Base-by-base conservation (phyloP, 2,329 filamentous ascomycete genomes). In the Thelonectria blattea region DNA sequence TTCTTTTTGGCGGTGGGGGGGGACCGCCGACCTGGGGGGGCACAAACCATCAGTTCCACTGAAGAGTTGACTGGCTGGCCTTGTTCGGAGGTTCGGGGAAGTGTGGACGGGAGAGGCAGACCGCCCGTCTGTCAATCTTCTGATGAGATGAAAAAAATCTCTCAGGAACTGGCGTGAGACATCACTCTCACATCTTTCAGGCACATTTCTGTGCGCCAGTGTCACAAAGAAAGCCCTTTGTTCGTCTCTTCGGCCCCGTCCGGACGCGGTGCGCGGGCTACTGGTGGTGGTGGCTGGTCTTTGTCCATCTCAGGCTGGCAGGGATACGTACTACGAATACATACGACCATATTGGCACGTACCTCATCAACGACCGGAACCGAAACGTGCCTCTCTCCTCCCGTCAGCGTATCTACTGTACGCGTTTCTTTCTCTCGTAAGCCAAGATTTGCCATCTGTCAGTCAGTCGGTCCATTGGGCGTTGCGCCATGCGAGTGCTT, bases 31-130 rank as follows among this genome's bases (percentile, higher is more conserved):
- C 60, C 66, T 65, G 57, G 54, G 57, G 46, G 18, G 52, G 56
- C 60, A 66, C 64, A 69, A 59, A 57, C 65, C 61, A 69, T 58
- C 52, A 42, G 54, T 61, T 66, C 67, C 62, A 68, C 65, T 47
- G 39, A 47, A 37, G 34, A 14, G 22, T 24, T 37, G 15, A 37
- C 32, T 27, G 45, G 52, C 41, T 56, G 20, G 52, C 52, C 52
- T 30, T 58, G 22, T 24, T 68, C 65, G 65, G 67, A 57, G 55
- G 58, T 68, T 68, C 67, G 65, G 11, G 42, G 51, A 47, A 39
- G 22, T 45, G 18, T 50, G 14, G 49, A 45, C n/a, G n/a, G 52
- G 9, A 7, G 27, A 10, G 9, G 27, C 27, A 30, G 8, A 10
- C 55, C 57, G 46, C 51, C 57, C 11, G 43, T 39, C 54, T 22